phyloP scores from a whole-genome alignment of 768 basidiomycete genomes.

The Amanita thiersii region DNA sequence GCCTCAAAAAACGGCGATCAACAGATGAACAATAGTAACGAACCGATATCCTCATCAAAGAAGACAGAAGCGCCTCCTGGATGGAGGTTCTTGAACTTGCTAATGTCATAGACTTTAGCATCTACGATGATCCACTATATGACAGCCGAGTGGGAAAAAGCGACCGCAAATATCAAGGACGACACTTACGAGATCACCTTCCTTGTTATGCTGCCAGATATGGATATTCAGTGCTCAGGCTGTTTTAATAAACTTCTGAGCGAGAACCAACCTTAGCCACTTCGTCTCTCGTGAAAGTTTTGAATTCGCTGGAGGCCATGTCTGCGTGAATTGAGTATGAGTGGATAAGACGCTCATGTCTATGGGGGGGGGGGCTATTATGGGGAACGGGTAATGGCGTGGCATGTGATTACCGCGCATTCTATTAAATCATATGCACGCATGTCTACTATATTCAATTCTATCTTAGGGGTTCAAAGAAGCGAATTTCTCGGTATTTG shows the following conservation, averaged over 20 bases:
- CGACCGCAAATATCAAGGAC: slow-evolving; percentile 19
- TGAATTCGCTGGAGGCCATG: slow-evolving; percentile 29
- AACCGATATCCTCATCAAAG: slow-evolving; percentile 67
- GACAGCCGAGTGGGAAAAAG: background rate
- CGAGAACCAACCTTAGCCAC: slow-evolving; percentile 30
- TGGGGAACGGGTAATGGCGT: background rate
- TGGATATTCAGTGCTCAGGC: too few species aligned
- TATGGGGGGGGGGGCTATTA: background rate
- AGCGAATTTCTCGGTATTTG: slow-evolving; percentile 45
- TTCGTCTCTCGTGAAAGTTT: slow-evolving; percentile 29
- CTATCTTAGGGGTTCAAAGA: too few species aligned
- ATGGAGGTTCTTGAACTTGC: slow-evolving; percentile 75
- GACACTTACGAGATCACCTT: slow-evolving; percentile 54
- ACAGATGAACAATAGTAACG: too few species aligned
- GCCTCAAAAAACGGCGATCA: too few species aligned
- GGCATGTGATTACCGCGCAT: too few species aligned
- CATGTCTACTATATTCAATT: too few species aligned
- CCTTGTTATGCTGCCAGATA: slow-evolving; percentile 57
- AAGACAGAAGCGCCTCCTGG: slow-evolving; percentile 82
- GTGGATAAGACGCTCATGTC: background rate
- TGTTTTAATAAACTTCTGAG: background rate
- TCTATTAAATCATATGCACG: too few species aligned
- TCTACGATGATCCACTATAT: slow-evolving; percentile 83
- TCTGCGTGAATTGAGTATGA: background rate
- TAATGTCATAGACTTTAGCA: slow-evolving; percentile 77